Conservation (phyloP, 306 rosid species). For the Biancaea sappan region DNA sequence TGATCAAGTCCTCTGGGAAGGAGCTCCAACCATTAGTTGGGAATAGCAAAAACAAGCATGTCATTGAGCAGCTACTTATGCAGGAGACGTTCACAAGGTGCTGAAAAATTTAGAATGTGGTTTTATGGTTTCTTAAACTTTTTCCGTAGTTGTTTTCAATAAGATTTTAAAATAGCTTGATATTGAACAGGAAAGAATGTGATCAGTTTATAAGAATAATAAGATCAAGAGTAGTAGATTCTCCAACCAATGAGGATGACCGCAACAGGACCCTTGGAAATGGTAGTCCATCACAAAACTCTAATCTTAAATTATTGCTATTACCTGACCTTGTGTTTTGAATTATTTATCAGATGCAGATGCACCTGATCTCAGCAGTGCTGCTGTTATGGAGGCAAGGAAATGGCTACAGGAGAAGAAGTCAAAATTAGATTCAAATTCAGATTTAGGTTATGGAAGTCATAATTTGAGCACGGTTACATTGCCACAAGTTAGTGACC, state of each 20-base stretch:
- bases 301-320: slow-evolving; percentile 16
- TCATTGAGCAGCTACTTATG: slow-evolving; percentile 72
- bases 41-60: slow-evolving; percentile 51
- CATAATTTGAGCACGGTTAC: slow-evolving; percentile 42
- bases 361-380: slow-evolving; percentile 59
- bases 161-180: slow-evolving; percentile 30
- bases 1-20: slow-evolving; percentile 37
- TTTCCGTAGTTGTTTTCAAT: slow-evolving; percentile 25
- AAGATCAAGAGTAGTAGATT: slow-evolving; percentile 76
- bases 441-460: slow-evolving; percentile 56
- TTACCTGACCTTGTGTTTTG: slow-evolving; percentile 25
- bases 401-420: slow-evolving; percentile 85
- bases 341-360: slow-evolving; percentile 43
- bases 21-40: slow-evolving; percentile 45
- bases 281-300: slow-evolving; percentile 36
- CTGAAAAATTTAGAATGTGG: not conserved
- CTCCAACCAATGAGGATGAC: slow-evolving; percentile 43
- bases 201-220: slow-evolving; percentile 65
- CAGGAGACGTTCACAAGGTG: slow-evolving; percentile 91
- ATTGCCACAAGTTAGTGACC: slow-evolving; percentile 55
- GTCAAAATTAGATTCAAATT: slow-evolving; percentile 58
- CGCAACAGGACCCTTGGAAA: slow-evolving; percentile 41
- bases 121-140: slow-evolving; percentile 23
- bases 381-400: slow-evolving; percentile 86
- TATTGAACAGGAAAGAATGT: slow-evolving; percentile 85